Evolutionary conservation across 2,329 filamentous ascomycete genomes (phyloP), one percentile per base, ranked within the genome.

Genomic region (Aspergillus sp.): DNA sequence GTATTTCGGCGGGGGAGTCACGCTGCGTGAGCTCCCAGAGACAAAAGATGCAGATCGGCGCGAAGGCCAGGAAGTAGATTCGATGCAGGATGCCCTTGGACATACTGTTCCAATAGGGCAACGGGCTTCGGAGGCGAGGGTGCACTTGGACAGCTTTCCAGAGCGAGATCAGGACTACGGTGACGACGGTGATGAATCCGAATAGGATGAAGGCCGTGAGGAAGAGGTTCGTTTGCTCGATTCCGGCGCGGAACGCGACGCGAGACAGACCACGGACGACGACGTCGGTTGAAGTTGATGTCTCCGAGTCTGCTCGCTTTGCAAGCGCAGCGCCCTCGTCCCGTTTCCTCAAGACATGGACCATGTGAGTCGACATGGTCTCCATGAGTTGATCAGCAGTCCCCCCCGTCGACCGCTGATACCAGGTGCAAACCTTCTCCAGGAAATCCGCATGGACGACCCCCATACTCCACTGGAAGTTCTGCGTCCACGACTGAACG

Each of bases 391-490:
- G 91, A 4, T 92, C 89, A 0, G 94, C 91, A 0, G 86, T 92
- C 65, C 94, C 94, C 57, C 94, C 94, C 3, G 94, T 98, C 4
- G 94, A 87, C 64, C 93, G 90, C 80, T 97, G 93, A 75, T 97
- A 98, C 93, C 93, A 98, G 41, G 92, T 96, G 63, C 92, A 91
- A 72, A 97, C 91, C 50, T 83, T 83, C 80, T 97, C 92, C 80
- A 97, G 85, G 76, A 96, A 97, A 17, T 82, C 83, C 47, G 97
- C 84, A 57, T 87, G 86, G 71, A 98, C 96, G 70, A 98, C 93
- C 70, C 93, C 94, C 91, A 98, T 95, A 72, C 90, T 95, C 93
- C 93, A 98, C 75, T 96, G 91, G 81, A 98, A 97, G 79, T 97
- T 94, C 80, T 97, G 93, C 1, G 93, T 97, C 93, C 94, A 98